Evolutionary conservation across 805 yeast species (phyloP).

Genomic region (Kuraishia floccosa): DNA sequence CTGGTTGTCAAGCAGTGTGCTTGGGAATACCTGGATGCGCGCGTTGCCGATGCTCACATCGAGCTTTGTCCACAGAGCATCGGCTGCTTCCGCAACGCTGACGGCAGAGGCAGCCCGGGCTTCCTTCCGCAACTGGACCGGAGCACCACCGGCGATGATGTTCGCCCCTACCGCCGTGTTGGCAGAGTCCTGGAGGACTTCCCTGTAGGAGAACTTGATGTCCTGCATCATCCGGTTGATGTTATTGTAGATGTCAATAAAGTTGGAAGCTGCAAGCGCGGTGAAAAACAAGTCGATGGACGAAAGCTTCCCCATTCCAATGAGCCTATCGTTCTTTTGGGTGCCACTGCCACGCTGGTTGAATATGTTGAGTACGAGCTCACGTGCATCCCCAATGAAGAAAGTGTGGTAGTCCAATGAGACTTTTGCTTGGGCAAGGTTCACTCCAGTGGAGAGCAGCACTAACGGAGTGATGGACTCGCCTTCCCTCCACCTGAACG

Average conservation of each 20-base stretch:
- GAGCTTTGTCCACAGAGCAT: conserved; percentile 53
- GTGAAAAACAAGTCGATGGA: conserved; percentile 58
- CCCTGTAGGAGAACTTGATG: conserved; percentile 59
- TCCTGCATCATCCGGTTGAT: conserved; percentile 64
- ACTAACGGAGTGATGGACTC: conserved; percentile 55
- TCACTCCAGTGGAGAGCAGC: conserved; percentile 45
- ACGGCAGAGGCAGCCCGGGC: not conserved
- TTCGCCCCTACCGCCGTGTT: conserved; percentile 2
- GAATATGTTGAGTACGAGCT: conserved; percentile 41
- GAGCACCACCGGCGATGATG: not conserved
- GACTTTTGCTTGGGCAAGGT: conserved; percentile 42
- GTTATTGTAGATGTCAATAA: conserved; percentile 67
- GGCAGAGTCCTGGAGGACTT: conserved; percentile 56
- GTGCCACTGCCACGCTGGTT: conserved; percentile 67
- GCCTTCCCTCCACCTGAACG: conserved; percentile 47
- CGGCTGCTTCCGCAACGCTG: conserved; percentile 11
- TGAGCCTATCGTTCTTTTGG: conserved; percentile 46
- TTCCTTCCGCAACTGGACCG: not conserved
- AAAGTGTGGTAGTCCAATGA: conserved; percentile 84
- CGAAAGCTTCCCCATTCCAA: conserved; percentile 35
- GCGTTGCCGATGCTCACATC: conserved; percentile 48
- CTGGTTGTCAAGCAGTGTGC: conserved; percentile 66
- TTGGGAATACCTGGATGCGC: conserved; percentile 66
- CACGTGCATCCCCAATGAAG: conserved; percentile 43
- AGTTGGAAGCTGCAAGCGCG: conserved; percentile 75